Evolutionary conservation across 2,329 filamentous ascomycete species (phyloP), one percentile per base, ranked within the genome.

Genomic region (Phaeoacremonium minimum): DNA sequence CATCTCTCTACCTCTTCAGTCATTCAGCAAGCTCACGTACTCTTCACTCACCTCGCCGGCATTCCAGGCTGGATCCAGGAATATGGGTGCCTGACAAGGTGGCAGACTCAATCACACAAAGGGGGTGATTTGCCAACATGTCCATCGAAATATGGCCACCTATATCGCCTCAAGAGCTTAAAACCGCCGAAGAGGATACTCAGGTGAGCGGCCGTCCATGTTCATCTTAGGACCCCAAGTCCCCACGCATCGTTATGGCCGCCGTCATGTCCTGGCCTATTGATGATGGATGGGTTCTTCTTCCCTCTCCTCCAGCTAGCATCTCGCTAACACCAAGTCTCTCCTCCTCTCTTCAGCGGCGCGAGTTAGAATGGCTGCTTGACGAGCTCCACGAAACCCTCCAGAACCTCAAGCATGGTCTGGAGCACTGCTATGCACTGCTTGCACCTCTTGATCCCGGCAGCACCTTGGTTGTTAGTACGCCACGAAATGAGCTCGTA

Each of bases 401-500:
- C 29, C 52, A 58, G 35, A 64, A 70, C 42, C 60, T 80, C 46
- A 74, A 73, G 49, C 63, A 70, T 48, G 87, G 88, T 41, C 77
- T 97, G 4, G 82, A 93, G 57, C 89, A 96, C 63, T 96, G 90
- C 64, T 87, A 89, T 48, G 80, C 84, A 14, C 75, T 97, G 16
- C 79, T 98, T 18, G 85, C 88, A 7, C 89, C 91, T 2, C 75
- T 83, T 45, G 88, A 95, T 54, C 82, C 84, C 1, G 89, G 89
- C 7, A 90, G 83, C 50, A 98, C 91, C 1, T 77, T 98, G 18
- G 90, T 93, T 18, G 75, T 98, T 47, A 93, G 86, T 43, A 94
- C 90, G 12, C 76, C 85, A 38, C 79, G 90, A 38, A 91, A 87
- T 37, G 93, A 98, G 66, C 80, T 77, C 47, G 81, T 97, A 44